These are phyloP conservation scores for Acephala macrosclerotiorum DNA, from an alignment of 2,329 filamentous ascomycete species.

Conservation along the genomic window DNA sequence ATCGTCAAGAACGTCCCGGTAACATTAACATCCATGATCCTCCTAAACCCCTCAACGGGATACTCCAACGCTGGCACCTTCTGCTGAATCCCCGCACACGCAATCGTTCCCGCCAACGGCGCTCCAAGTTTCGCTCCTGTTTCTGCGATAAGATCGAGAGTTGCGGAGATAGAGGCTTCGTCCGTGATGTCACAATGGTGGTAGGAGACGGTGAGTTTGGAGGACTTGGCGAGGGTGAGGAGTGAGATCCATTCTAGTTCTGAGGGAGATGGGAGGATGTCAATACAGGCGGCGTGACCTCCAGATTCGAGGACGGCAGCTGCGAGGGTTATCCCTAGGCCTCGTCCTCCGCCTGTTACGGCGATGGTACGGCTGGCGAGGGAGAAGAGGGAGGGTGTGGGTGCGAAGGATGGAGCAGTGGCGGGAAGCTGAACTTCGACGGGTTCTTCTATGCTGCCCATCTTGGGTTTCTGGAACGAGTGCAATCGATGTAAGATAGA, in stretches of 20 bases:
- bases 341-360: constrained; percentile 57
- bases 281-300: constrained; percentile 45
- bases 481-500: no score
- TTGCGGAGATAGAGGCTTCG: constrained; percentile 48
- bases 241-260: constrained; percentile 46
- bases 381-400: constrained; percentile 35
- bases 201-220: constrained; percentile 6
- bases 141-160: constrained; percentile 47
- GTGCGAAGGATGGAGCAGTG: neutral
- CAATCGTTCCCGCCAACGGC: constrained; percentile 40
- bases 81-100: constrained; percentile 59
- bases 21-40: constrained; percentile 75
- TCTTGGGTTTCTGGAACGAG: no score
- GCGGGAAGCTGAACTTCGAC: neutral
- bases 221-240: constrained; percentile 9
- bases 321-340: constrained; percentile 57
- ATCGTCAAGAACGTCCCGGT: constrained; percentile 74
- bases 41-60: constrained; percentile 63
- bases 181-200: constrained; percentile 54
- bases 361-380: constrained; percentile 49
- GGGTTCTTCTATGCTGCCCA: constrained; percentile 8
- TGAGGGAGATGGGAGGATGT: constrained; percentile 8
- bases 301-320: constrained; percentile 57
- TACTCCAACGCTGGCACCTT: constrained; percentile 56
- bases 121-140: neutral